Conservation (phyloP, 139 green algal species). For the Closterium sp. region DNA sequence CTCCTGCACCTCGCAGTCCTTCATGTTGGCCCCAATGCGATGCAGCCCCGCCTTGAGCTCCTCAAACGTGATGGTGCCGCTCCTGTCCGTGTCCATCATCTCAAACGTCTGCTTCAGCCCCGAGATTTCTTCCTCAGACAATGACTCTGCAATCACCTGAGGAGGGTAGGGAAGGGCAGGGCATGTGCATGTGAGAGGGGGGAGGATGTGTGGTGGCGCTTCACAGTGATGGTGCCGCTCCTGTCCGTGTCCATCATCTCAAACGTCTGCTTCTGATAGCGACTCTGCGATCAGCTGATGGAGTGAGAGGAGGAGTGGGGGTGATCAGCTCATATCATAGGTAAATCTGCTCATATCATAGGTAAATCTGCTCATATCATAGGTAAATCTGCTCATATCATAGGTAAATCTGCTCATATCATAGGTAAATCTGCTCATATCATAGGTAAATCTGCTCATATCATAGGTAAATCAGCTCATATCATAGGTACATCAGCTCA, state of each 20-base stretch:
- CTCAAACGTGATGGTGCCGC: conserved; percentile 63
- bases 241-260: conserved; percentile 61
- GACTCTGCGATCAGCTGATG: conserved; percentile 42
- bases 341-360: too few relatives aligned
- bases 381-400: too few relatives aligned
- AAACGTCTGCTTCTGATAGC: conserved; percentile 66
- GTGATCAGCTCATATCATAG: too few relatives aligned
- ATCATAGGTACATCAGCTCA: too few relatives aligned
- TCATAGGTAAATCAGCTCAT: too few relatives aligned
- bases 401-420: too few relatives aligned
- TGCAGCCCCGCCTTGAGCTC: conserved; percentile 62
- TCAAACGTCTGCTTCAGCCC: conserved; percentile 63
- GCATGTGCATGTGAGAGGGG: too few relatives aligned
- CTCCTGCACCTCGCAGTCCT: neutral
- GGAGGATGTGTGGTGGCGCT: conserved; percentile 39
- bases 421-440: too few relatives aligned
- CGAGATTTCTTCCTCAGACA: conserved; percentile 61
- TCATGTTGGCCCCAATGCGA: conserved; percentile 14
- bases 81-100: conserved; percentile 62
- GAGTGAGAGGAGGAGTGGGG: too few relatives aligned
- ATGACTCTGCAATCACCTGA: conserved; percentile 66
- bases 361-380: too few relatives aligned
- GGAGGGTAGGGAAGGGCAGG: neutral
- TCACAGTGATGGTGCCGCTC: conserved; percentile 61
- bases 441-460: too few relatives aligned